Conservation (phyloP, 2,329 filamentous ascomycete species). For the Fusarium sororula region DNA sequence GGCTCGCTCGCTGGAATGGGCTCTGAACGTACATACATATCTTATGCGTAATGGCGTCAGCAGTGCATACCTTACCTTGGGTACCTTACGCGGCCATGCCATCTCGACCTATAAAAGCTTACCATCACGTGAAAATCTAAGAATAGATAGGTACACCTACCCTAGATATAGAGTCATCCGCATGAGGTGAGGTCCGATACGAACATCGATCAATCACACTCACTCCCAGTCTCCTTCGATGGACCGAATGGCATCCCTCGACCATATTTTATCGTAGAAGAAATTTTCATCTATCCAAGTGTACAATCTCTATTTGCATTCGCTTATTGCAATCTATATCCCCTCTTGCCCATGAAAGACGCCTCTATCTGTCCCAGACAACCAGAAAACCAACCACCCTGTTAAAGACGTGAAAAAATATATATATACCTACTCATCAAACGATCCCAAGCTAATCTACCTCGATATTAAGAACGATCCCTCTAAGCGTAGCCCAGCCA, state of each 20-base stretch:
- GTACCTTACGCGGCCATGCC: conserved; percentile 12
- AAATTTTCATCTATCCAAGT: neutral
- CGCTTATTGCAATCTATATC: neutral
- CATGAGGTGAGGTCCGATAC: neutral
- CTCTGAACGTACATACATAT: neutral
- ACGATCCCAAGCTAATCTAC: neutral
- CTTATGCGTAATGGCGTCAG: conserved; percentile 16
- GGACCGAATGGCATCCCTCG: neutral
- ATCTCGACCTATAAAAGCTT: neutral
- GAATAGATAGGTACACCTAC: conserved; percentile 3
- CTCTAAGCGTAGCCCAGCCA: neutral
- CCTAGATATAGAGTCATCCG: no score
- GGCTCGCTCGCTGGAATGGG: neutral
- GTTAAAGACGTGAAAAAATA: neutral
- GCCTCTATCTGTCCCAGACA: neutral
- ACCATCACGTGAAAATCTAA: conserved; percentile 23
- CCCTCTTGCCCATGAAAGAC: no score
- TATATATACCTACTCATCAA: no score
- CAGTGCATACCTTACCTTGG: conserved; percentile 10
- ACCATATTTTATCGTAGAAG: neutral
- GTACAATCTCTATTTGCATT: neutral
- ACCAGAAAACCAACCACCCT: neutral
- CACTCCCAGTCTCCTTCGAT: neutral
- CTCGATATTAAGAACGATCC: neutral
- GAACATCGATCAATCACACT: conserved; percentile 4